A percentile compares a stretch with the other conserved stretches of the same genome.
Evolutionary conservation across 208 protist genomes (phyloP).

Genomic region (Trypanosoma rangeli): DNA sequence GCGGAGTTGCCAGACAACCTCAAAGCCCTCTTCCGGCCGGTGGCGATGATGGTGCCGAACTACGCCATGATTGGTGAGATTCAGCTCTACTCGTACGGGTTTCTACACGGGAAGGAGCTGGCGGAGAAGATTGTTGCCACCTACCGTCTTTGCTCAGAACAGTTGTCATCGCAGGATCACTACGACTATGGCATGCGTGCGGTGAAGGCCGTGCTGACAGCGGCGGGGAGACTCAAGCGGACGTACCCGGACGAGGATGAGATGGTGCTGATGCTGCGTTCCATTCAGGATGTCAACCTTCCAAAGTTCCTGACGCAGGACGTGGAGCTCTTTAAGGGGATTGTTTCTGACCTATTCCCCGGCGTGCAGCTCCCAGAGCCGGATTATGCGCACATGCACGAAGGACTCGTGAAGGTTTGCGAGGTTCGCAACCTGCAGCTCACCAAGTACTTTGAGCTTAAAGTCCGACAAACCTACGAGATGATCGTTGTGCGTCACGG

Average conservation of each 20-base stretch:
- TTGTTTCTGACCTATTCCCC: slow-evolving; percentile 95
- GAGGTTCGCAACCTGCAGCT: slow-evolving; percentile 81
- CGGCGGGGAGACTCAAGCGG: slow-evolving; percentile 92
- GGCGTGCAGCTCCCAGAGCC: slow-evolving; percentile 81
- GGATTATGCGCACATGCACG: slow-evolving; percentile 90
- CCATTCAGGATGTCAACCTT: slow-evolving; percentile 95
- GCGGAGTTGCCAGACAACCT: slow-evolving; percentile 98
- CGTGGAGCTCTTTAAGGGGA: slow-evolving; percentile 96
- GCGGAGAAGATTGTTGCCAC: slow-evolving; percentile 96
- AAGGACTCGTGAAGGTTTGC: slow-evolving; percentile 64
- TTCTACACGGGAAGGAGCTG: slow-evolving; percentile 91
- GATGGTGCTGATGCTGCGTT: slow-evolving; percentile 94
- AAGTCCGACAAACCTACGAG: slow-evolving; percentile 94
- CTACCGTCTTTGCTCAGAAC: slow-evolving; percentile 96
- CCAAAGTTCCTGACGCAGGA: slow-evolving; percentile 96
- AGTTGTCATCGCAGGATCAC: slow-evolving; percentile 97
- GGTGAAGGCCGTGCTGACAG: slow-evolving; percentile 95
- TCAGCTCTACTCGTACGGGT: slow-evolving; percentile 97
- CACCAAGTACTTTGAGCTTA: slow-evolving; percentile 89
- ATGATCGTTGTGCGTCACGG: slow-evolving; percentile 98
- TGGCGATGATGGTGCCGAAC: slow-evolving; percentile 98
- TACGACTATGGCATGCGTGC: slow-evolving; percentile 98
- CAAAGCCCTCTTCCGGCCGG: slow-evolving; percentile 98
- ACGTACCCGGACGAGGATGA: slow-evolving; percentile 92
- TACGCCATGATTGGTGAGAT: slow-evolving; percentile 99